Conservation (phyloP, 2,329 filamentous ascomycete genomes). For the Ceratocystiopsis brevicomis region DNA sequence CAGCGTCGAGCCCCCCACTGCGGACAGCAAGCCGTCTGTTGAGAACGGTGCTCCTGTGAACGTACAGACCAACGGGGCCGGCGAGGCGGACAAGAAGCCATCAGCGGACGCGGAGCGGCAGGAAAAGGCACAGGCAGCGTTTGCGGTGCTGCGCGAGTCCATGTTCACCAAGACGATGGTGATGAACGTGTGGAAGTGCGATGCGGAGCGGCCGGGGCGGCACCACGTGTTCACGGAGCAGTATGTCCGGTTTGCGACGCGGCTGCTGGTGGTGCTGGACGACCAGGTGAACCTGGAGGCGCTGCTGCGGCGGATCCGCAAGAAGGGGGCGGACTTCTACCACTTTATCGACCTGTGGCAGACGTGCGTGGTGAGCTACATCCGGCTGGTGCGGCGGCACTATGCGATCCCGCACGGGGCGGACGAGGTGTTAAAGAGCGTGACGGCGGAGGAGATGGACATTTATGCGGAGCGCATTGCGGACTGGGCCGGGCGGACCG, state of each 20-base stretch:
- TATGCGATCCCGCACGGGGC: conserved; percentile 24
- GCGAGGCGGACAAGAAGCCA: background rate
- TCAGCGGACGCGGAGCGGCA: conserved; percentile 11
- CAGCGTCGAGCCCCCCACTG: no score
- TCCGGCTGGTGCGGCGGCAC: conserved; percentile 30
- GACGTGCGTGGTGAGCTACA: conserved; percentile 32
- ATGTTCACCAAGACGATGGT: conserved; percentile 90
- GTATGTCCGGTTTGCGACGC: conserved; percentile 68
- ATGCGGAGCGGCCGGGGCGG: conserved; percentile 62
- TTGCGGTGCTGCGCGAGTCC: conserved; percentile 50
- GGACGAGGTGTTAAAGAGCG: conserved; percentile 36
- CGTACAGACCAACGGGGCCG: no score
- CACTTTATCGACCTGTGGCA: conserved; percentile 43
- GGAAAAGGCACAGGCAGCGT: conserved; percentile 59
- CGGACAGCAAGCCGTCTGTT: no score
- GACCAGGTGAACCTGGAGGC: conserved; percentile 62
- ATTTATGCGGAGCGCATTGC: conserved; percentile 34
- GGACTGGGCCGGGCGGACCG: conserved; percentile 29
- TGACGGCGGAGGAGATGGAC: conserved; percentile 37
- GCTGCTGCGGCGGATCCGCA: conserved; percentile 59
- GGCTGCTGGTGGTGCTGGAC: conserved; percentile 52
- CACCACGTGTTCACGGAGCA: conserved; percentile 84
- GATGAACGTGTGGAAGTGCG: conserved; percentile 88
- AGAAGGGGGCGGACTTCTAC: conserved; percentile 59
- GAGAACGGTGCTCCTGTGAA: no score